Conservation (phyloP, 768 basidiomycete genomes). For the Clitopilus hobsonii region DNA sequence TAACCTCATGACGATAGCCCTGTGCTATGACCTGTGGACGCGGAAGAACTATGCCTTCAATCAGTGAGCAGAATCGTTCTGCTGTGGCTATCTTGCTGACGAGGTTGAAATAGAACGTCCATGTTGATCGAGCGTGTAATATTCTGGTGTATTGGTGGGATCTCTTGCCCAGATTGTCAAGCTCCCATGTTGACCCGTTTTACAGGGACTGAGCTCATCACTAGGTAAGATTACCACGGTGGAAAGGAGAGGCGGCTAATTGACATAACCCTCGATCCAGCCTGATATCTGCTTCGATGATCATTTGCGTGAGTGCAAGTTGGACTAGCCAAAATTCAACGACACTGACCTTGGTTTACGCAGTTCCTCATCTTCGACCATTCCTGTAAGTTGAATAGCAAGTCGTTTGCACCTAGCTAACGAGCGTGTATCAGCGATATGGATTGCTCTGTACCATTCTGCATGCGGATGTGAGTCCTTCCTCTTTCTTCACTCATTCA, state of each 20-base stretch:
- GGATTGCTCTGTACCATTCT: not conserved
- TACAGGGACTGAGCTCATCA: not conserved
- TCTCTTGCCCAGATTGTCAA: not conserved
- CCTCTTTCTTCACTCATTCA: not conserved
- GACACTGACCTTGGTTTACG: not conserved
- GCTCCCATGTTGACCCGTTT: not conserved
- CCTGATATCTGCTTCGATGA: not conserved
- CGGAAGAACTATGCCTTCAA: not conserved
- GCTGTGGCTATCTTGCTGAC: not conserved
- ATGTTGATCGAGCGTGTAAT: not conserved
- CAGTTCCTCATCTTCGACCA: not conserved
- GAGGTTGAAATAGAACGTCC: not conserved
- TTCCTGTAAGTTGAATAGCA: not conserved
- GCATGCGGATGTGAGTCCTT: not conserved
- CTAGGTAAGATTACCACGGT: too few relatives aligned
- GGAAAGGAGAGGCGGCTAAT: too few relatives aligned
- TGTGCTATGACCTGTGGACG: not conserved
- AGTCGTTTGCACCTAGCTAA: not conserved
- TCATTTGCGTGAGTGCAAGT: not conserved
- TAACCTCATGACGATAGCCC: not conserved
- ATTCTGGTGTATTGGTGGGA: not conserved
- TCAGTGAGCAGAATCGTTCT: not conserved
- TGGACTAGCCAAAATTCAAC: not conserved
- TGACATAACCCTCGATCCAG: not conserved
- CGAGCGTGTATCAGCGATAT: not conserved